Base-by-base conservation (phyloP, 2,329 filamentous ascomycete species). In the Ophiosphaerella korrae region DNA sequence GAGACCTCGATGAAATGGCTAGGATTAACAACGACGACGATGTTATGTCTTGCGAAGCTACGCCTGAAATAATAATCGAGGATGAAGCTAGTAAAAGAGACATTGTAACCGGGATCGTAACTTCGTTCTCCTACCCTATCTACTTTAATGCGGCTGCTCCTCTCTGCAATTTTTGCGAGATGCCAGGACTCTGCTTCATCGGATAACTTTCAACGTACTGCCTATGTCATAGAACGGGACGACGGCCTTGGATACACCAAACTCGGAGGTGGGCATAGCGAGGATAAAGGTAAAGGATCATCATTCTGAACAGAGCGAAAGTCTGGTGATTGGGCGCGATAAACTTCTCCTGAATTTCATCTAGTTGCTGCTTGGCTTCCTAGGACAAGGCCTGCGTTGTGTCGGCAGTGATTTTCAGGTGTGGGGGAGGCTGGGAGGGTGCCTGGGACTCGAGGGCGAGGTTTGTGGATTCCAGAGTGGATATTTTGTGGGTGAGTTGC, bases 81-180 rank as follows among this genome's bases (percentile, higher is more conserved):
- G n/a, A n/a, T n/a, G n/a, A n/a, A n/a, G n/a, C n/a, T n/a, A n/a
- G n/a, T n/a, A n/a, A n/a, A n/a, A n/a, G n/a, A n/a, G n/a, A n/a
- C n/a, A n/a, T n/a, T n/a, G n/a, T n/a, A n/a, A n/a, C n/a, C n/a
- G n/a, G n/a, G n/a, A n/a, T n/a, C n/a, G n/a, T n/a, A n/a, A n/a
- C n/a, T n/a, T n/a, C n/a, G n/a, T n/a, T n/a, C n/a, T n/a, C n/a
- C n/a, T n/a, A n/a, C n/a, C n/a, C n/a, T n/a, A n/a, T n/a, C n/a
- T n/a, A n/a, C n/a, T n/a, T n/a, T n/a, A n/a, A n/a, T n/a, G n/a
- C n/a, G n/a, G n/a, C n/a, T n/a, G n/a, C n/a, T n/a, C n/a, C n/a
- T n/a, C n/a, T n/a, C 23, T 80, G 78, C 55, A 69, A 74, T 50
- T 81, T 75, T 64, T 80, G 78, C 52, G 53, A 69, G 2, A 61